Evolutionary conservation across 2,329 filamentous ascomycete genomes (phyloP).

Genomic region (Pezicula carpinea): DNA sequence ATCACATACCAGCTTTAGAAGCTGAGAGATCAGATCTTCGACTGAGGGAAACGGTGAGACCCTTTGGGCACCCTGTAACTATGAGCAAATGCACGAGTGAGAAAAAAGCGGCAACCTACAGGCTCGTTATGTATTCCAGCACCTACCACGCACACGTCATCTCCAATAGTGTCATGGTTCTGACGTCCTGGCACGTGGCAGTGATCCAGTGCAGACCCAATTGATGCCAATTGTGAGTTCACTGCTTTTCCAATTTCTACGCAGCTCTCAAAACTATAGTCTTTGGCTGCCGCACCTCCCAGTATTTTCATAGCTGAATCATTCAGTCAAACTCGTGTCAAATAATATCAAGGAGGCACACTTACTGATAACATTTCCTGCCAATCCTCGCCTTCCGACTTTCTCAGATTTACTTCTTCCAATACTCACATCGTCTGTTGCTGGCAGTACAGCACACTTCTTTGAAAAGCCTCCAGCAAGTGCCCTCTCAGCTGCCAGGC

Average conservation of each 20-base stretch:
- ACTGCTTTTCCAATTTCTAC: constrained; percentile 24
- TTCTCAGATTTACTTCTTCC: constrained; percentile 48
- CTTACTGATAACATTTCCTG: constrained; percentile 51
- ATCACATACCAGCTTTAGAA: constrained; percentile 42
- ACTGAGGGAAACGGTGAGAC: constrained; percentile 46
- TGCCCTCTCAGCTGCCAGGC: constrained; percentile 33
- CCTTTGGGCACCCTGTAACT: constrained; percentile 30
- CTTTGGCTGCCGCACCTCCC: constrained; percentile 21
- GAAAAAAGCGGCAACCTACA: constrained; percentile 26
- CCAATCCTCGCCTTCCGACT: constrained; percentile 57
- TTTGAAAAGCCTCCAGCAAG: constrained; percentile 42
- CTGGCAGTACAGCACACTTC: constrained; percentile 46
- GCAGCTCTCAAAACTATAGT: constrained; percentile 18
- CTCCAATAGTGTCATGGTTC: constrained; percentile 41
- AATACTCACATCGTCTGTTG: constrained; percentile 62
- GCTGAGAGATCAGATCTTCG: constrained; percentile 41
- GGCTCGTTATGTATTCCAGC: constrained; percentile 66
- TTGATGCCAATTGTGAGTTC: constrained; percentile 36
- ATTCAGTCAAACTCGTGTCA: neutral
- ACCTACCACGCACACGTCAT: constrained; percentile 55
- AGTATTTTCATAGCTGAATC: constrained; percentile 33
- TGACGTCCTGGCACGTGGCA: constrained; percentile 47
- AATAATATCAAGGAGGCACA: neutral
- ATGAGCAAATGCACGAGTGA: neutral
- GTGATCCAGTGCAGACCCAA: constrained; percentile 46